phyloP scores from a whole-genome alignment of 2,329 filamentous ascomycete genomes.

The Mycocentrospora acerina region DNA sequence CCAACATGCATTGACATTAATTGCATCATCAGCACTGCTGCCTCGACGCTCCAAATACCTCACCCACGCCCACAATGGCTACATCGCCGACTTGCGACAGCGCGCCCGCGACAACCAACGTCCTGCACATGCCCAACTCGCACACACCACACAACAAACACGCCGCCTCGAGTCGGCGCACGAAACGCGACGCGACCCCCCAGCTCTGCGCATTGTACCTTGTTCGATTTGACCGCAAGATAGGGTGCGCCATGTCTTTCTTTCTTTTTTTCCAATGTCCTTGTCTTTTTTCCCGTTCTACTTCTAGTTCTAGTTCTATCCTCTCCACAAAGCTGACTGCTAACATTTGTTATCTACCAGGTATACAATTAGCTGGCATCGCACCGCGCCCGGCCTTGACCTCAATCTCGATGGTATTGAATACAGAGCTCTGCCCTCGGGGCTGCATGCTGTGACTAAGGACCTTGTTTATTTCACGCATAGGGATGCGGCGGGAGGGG shows the following conservation, averaged over 20 bases:
- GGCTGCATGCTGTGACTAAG: slow-evolving; percentile 81
- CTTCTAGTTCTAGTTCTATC: neutral
- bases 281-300: neutral
- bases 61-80: no score
- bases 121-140: no score
- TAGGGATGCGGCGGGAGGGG: slow-evolving; percentile 42
- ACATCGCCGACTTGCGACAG: no score
- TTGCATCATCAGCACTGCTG: no score
- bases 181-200: slow-evolving; percentile 12
- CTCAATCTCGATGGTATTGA: slow-evolving; percentile 83
- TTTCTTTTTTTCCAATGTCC: no score
- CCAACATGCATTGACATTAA: no score
- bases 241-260: slow-evolving; percentile 61
- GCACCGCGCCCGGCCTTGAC: slow-evolving; percentile 60
- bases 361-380: slow-evolving; percentile 87
- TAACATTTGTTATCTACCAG: slow-evolving; percentile 41
- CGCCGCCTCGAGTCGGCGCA: neutral
- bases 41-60: no score
- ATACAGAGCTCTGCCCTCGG: slow-evolving; percentile 94
- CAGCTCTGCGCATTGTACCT: slow-evolving; percentile 74
- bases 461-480: slow-evolving; percentile 95
- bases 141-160: neutral
- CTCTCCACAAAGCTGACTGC: slow-evolving; percentile 5
- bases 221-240: slow-evolving; percentile 89
- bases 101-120: no score